Base-by-base conservation (phyloP, 495 filamentous ascomycete genomes). In the Aspergillus bertholletiae region DNA sequence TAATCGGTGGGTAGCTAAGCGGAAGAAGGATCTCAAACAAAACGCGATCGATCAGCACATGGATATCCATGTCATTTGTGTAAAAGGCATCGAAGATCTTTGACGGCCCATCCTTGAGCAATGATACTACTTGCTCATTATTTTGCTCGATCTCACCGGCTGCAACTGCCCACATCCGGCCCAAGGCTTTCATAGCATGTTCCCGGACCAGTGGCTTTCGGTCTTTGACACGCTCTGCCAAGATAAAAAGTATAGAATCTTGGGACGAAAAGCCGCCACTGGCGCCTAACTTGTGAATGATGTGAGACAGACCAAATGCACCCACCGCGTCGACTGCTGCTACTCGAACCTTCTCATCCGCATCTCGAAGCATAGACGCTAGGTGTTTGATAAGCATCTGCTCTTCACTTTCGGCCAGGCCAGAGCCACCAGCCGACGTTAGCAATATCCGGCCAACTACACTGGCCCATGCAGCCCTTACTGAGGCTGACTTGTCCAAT, bases 201-300 rank as follows among this genome's bases (percentile, higher is more conserved):
- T 85, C 82, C 48, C 93, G 86, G 12, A 99, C 87, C 30, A 81
- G 78, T 15, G 85, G 86, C 64, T 88, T 94, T 44, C 83, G 84
- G 72, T 99, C 95, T 65, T 92, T 89, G 40, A 88, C 88, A 54
- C 94, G 84, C 57, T 97, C 93, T 23, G 89, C 89, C 15, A 99
- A 80, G 49, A 85, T 89, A 46, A 76, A 81, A 8, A 99, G 74
- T 6, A 96, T 73, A 0, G 89, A 89, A 46, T 86, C 82, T 24
- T 84, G 69, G 28, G 86, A 84, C 32, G 74, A 78, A 22, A 92
- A 81, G 28, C 87, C 84, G 39, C 92, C 92, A 60, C 76, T 80
- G 2, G 82, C 79, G 5, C 87, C 89, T 23, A 99, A 74, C 62
- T 95, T 96, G 28, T 83, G 72, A 44, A 96, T 79, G 44, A 97